phyloP scores from a whole-genome alignment of 192 early-diverging fungal genomes.

The Coemansia sp. region DNA sequence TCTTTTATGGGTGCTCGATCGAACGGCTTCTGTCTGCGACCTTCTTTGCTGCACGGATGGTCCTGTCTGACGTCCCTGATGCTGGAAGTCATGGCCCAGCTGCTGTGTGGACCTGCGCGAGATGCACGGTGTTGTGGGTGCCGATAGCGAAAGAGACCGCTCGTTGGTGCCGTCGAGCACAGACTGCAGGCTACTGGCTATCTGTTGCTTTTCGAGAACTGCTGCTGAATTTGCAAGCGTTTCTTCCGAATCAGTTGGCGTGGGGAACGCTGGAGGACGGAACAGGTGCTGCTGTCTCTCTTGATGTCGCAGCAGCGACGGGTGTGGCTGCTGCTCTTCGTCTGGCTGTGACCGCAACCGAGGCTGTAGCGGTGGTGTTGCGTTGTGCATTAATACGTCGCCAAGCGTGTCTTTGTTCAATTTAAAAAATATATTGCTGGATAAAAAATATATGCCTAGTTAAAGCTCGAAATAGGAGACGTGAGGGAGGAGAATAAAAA shows the following conservation, averaged over 20 bases:
- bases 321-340: conserved; percentile 6
- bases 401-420: neutral
- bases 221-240: neutral
- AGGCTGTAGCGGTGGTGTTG: conserved; percentile 2
- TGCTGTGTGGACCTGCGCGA: conserved; percentile 11
- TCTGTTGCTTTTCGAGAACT: neutral
- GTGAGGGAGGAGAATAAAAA: neutral
- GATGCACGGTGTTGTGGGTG: conserved; percentile 37
- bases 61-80: neutral
- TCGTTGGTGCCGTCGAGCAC: neutral
- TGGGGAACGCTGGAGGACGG: conserved; percentile 2
- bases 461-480: neutral
- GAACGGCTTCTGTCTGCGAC: neutral
- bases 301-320: conserved; percentile 3
- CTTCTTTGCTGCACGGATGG: neutral
- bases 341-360: neutral
- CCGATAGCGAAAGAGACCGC: conserved; percentile 18
- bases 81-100: neutral
- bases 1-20: neutral
- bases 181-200: neutral
- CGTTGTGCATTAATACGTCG: neutral
- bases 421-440: neutral
- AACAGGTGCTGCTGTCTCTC: neutral
- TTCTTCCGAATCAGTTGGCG: conserved; percentile 9
- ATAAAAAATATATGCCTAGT: neutral